Conservation (phyloP, 1,284 basidiomycete species). For the Ceratobasidium papillatum region DNA sequence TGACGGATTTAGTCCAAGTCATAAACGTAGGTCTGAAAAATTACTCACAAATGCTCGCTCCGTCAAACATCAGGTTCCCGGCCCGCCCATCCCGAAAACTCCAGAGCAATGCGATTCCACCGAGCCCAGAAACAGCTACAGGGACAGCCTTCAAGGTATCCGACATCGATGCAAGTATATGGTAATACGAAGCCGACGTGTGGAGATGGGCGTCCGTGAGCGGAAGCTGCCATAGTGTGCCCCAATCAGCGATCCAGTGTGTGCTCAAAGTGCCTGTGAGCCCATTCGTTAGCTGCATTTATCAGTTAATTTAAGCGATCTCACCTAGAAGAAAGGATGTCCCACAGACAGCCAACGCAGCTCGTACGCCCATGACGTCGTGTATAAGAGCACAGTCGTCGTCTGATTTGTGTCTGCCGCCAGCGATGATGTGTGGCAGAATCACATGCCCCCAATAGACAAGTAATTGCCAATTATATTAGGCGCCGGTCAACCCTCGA, state of each 20-base stretch:
- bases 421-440: constrained; percentile 23
- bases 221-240: constrained; percentile 83
- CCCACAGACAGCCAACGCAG: constrained; percentile 72
- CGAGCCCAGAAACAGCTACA: constrained; percentile 62
- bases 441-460: constrained; percentile 25
- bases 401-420: constrained; percentile 20
- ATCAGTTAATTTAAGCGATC: constrained; percentile 44
- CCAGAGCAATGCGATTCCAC: constrained; percentile 73
- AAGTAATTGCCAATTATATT: constrained; percentile 9
- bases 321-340: constrained; percentile 83
- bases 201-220: constrained; percentile 79
- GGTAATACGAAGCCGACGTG: constrained; percentile 80
- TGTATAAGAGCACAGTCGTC: constrained; percentile 13
- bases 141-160: constrained; percentile 64
- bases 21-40: constrained; percentile 4
- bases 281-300: not conserved
- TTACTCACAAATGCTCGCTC: constrained; percentile 78
- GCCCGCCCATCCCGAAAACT: constrained; percentile 77
- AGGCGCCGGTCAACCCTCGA: not conserved
- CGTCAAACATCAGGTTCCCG: constrained; percentile 86
- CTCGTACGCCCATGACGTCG: constrained; percentile 69
- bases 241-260: constrained; percentile 85
- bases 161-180: constrained; percentile 73
- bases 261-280: constrained; percentile 77
- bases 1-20: not conserved